These are phyloP conservation scores for Ploettnerulaceae sp. DNA, from an alignment of 2,329 filamentous ascomycete genomes.

Conservation along the genomic window DNA sequence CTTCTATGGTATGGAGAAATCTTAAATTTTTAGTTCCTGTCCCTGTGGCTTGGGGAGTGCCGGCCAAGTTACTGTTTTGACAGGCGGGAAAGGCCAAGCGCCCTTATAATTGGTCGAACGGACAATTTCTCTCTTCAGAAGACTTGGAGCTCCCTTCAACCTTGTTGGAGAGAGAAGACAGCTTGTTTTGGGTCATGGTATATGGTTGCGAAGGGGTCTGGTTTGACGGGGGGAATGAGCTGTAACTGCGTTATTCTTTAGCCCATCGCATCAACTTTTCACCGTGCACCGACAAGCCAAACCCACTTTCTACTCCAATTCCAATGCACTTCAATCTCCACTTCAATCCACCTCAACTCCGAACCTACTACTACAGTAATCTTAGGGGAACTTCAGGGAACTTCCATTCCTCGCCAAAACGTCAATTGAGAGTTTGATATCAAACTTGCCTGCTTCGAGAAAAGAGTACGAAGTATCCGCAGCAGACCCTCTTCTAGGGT, in stretches of 20 bases:
- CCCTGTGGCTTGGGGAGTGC: conserved; percentile 14
- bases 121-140: conserved; percentile 2
- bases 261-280: conserved; percentile 5
- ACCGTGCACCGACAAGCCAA: no score
- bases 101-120: conserved; percentile 6
- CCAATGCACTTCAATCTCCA: no score
- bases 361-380: no score
- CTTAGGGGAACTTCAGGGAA: neutral
- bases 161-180: no score
- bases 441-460: conserved; percentile 1
- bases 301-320: no score
- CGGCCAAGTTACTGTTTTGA: conserved; percentile 6
- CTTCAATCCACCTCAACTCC: no score
- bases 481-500: neutral
- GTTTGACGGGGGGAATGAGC: conserved; percentile 7
- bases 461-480: conserved; percentile 3
- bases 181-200: conserved; percentile 9
- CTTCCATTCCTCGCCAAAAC: conserved; percentile 1
- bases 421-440: conserved; percentile 2
- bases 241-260: neutral
- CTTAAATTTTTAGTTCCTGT: conserved; percentile 14
- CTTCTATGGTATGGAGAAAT: conserved; percentile 6
- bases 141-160: neutral
- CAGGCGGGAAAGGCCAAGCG: conserved; percentile 1
- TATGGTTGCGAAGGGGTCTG: conserved; percentile 6